Evolutionary conservation across 2,329 filamentous ascomycete genomes (phyloP).

Genomic region (Penicillium sp.): DNA sequence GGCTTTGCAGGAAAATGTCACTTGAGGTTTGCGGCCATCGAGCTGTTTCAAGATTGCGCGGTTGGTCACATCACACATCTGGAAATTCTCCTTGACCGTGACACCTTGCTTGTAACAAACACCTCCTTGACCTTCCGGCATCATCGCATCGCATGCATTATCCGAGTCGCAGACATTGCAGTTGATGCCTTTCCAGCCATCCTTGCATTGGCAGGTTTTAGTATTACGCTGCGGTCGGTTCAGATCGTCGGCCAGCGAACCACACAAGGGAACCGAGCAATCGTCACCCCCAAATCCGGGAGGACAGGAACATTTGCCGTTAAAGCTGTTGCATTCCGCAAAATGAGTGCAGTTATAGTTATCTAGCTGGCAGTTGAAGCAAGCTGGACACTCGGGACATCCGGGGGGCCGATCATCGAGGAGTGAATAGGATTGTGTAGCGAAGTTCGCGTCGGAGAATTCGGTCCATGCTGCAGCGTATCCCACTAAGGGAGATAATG

Average conservation of each 20-base stretch:
- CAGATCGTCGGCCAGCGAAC: conserved; percentile 76
- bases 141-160: conserved; percentile 80
- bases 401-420: conserved; percentile 66
- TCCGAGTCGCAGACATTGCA: conserved; percentile 92
- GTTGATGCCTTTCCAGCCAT: conserved; percentile 95
- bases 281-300: conserved; percentile 92
- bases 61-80: conserved; percentile 98
- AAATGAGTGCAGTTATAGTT: conserved; percentile 91
- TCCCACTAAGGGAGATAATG: conserved; percentile 27
- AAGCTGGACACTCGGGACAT: conserved; percentile 48
- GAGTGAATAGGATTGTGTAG: conserved; percentile 66
- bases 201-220: conserved; percentile 76
- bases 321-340: conserved; percentile 81
- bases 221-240: conserved; percentile 73
- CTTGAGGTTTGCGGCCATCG: conserved; percentile 81
- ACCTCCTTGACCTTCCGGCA: conserved; percentile 76
- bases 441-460: conserved; percentile 60
- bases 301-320: conserved; percentile 89
- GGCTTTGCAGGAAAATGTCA: conserved; percentile 87
- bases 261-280: conserved; percentile 88
- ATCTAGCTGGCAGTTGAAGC: conserved; percentile 97
- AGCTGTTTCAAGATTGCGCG: conserved; percentile 86
- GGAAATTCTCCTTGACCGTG: conserved; percentile 90
- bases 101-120: conserved; percentile 91
- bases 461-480: conserved; percentile 43